Percentiles rank a stretch among this genome's conserved stretches.
phyloP scores from a whole-genome alignment of 2,329 filamentous ascomycete genomes.

The Epicoccum nigrum region DNA sequence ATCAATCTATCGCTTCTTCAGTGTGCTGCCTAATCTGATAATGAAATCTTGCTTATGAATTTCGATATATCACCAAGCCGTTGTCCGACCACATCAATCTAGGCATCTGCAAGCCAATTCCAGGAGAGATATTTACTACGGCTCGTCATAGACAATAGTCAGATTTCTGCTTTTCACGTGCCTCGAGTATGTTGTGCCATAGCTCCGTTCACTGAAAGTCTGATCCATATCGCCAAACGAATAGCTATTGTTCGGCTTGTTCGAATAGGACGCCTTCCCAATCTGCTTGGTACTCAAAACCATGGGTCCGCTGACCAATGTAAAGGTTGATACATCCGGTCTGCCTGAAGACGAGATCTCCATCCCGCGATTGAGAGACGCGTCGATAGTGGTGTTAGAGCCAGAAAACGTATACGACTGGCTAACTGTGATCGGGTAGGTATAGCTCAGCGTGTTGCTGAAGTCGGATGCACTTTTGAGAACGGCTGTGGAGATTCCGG shows the following conservation, averaged over 20 bases:
- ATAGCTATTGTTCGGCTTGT: slow-evolving; percentile 7
- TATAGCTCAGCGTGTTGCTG: slow-evolving; percentile 5
- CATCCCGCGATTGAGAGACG: background rate
- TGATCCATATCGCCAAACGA: slow-evolving; percentile 7
- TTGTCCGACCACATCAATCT: too few relatives aligned
- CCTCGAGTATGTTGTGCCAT: background rate
- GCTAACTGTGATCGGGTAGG: slow-evolving; percentile 4
- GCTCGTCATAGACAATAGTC: background rate
- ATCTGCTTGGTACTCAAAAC: slow-evolving; percentile 1
- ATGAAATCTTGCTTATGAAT: too few relatives aligned
- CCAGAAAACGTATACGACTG: slow-evolving; percentile 6
- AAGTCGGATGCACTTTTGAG: slow-evolving; percentile 1
- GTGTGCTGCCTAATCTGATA: too few relatives aligned
- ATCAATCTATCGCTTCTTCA: too few relatives aligned
- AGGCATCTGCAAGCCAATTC: too few relatives aligned
- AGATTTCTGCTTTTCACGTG: slow-evolving; percentile 2
- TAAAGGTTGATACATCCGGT: slow-evolving; percentile 2
- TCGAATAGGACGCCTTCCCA: slow-evolving; percentile 1
- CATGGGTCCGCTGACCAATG: slow-evolving; percentile 1
- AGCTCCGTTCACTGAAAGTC: background rate
- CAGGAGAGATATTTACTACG: too few relatives aligned
- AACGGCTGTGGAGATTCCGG: background rate
- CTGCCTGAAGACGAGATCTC: slow-evolving; percentile 3
- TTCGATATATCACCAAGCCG: too few relatives aligned
- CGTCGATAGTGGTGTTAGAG: slow-evolving; percentile 3